phyloP scores from a whole-genome alignment of 805 yeast genomes.

The Spathaspora boniae region DNA sequence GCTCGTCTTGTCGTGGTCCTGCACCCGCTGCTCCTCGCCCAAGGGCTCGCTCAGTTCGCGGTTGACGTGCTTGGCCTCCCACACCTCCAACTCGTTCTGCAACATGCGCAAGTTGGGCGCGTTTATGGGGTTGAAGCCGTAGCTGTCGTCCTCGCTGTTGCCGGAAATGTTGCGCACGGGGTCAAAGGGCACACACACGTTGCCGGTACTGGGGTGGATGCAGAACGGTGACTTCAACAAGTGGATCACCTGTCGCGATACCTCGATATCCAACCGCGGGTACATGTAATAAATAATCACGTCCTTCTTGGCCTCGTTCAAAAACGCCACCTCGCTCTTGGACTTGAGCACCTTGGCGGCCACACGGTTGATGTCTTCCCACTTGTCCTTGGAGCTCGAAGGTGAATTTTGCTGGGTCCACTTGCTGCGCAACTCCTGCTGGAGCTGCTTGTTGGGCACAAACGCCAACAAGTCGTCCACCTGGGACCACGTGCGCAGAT shows the following conservation, averaged over 20 bases:
- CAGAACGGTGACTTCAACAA: conserved; percentile 95
- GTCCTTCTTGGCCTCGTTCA: conserved; percentile 75
- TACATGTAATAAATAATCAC: conserved; percentile 75
- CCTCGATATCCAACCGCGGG: conserved; percentile 92
- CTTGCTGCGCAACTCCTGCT: conserved; percentile 47
- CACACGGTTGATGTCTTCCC: conserved; percentile 68
- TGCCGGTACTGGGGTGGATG: conserved; percentile 93
- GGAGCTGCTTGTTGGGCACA: conserved; percentile 58
- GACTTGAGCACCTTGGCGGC: conserved; percentile 47
- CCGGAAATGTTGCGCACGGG: conserved; percentile 37
- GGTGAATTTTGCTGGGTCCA: conserved; percentile 46
- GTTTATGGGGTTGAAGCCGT: conserved; percentile 69
- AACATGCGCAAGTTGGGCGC: conserved; percentile 74
- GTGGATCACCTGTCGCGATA: conserved; percentile 84
- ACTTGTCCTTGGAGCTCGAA: conserved; percentile 57
- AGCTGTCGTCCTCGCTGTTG: conserved; percentile 33
- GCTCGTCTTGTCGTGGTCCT: conserved; percentile 62
- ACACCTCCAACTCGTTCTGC: conserved; percentile 58
- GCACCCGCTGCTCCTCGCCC: conserved; percentile 18
- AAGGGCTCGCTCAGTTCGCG: conserved; percentile 20
- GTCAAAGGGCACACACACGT: conserved; percentile 87
- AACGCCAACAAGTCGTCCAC: conserved; percentile 57
- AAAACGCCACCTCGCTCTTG: conserved; percentile 44
- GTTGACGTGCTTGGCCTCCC: conserved; percentile 35
- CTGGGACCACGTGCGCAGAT: conserved; percentile 44